Evolutionary conservation across 352 stramenopile genomes (phyloP), one percentile per base, ranked within the genome.

Genomic region (Aphanomyces invadans): DNA sequence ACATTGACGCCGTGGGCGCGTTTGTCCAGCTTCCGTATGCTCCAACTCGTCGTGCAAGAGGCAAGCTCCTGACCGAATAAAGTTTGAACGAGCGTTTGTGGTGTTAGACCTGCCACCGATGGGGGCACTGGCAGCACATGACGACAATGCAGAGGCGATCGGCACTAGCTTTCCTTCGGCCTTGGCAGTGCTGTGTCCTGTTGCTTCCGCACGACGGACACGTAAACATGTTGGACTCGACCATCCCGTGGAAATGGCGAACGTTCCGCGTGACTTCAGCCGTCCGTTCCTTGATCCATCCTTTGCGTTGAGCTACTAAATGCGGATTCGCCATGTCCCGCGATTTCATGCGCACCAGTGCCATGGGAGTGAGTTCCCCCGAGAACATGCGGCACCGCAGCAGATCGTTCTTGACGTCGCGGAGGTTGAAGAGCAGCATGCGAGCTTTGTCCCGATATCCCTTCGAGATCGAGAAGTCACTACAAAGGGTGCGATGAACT

Each of bases 311-410:
- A 0, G 76, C 79, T 28, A 88, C 85, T 33, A 94, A 72, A 63
- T 91, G 81, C 31, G 85, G 85, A 63, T 94, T 94, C n/a, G 85
- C 85, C 85, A 94, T 90, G 69, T 90, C 81, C 25, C 73, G 75
- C 2, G 77, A 80, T 53, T 75, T 88, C 83, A 94, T 88, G 38
- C 85, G 80, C 69, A 92, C 85, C 25, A 92, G 72, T 52, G 69
- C 76, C 53, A 76, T 62, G 19, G 80, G 74, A 0, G 69, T 46
- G 19, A 92, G 68, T 26, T 88, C 74, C 7, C 83, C 81, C 0
- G 78, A 84, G 29, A 92, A 71, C 38, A 94, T 68, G 4, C 85
- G 81, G 51, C 86, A 74, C 57, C 85, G 81, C 11, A 94, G 71
- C 15, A 79, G 70, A 0, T 76, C 67, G 59, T 94, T 92, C 29